phyloP scores from a whole-genome alignment of 176 grass and related monocot species.

The Thalia dealbata region DNA sequence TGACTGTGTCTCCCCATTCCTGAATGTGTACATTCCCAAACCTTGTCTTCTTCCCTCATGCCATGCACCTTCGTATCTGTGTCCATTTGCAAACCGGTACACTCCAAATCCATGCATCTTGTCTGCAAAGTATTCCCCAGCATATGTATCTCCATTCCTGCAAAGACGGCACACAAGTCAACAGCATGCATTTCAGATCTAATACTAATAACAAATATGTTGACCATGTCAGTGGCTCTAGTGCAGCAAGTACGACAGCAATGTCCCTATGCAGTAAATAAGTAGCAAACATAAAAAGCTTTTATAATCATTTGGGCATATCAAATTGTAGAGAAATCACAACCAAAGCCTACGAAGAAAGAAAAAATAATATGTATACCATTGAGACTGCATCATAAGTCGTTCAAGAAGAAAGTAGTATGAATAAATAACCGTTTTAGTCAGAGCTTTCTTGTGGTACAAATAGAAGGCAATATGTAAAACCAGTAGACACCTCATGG shows the following conservation, averaged over 20 bases:
- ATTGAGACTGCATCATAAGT: too few species aligned
- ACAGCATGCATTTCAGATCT: neutral
- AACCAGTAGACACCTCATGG: too few species aligned
- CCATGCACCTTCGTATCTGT: constrained; percentile 95
- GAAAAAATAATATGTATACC: too few species aligned
- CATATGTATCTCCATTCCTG: constrained; percentile 91
- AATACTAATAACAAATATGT: neutral
- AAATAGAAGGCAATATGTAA: too few species aligned
- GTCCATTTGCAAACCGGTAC: constrained; percentile 94
- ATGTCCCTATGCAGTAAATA: neutral
- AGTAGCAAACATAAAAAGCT: neutral
- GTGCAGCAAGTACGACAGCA: neutral
- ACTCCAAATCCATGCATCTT: constrained; percentile 97
- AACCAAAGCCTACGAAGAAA: too few species aligned
- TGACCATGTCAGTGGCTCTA: neutral
- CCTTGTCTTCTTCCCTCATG: constrained; percentile 90
- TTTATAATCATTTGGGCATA: too few species aligned
- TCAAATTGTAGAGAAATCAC: too few species aligned
- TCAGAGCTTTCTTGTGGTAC: too few species aligned
- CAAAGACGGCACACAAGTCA: neutral
- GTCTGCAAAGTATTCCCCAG: constrained; percentile 96
- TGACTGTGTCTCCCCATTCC: constrained; percentile 88
- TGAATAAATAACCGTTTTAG: too few species aligned
- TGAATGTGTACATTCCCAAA: constrained; percentile 97
- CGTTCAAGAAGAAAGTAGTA: too few species aligned